Evolutionary conservation across 257 asterid species (phyloP), one percentile per base, ranked within the genome.

Genomic region (Fraxinus pennsylvanica): DNA sequence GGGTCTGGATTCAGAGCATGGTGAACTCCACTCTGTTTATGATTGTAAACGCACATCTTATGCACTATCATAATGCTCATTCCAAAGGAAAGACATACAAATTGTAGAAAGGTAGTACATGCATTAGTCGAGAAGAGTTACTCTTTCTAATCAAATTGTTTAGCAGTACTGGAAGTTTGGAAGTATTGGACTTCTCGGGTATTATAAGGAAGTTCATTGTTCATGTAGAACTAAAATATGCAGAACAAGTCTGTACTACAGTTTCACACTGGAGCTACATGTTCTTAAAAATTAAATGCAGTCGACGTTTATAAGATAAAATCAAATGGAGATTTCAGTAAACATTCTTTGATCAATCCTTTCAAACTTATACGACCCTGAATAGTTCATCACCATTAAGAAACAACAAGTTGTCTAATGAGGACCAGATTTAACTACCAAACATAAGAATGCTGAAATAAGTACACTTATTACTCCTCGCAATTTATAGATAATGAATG

Each of bases 1-100:
- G 87, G 87, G 32, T 84, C 87, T 9, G 87, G 87, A 41, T 84
- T 84, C 79, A 84, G 35, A 68, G 87, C 87, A 78, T 84, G 87
- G 59, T 84, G 87, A 76, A 84, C 83, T 78, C 87, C 87, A 72
- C 79, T 84, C 87, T 84, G 82, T 69, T 54, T 8, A 38, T 15
- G 35, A 69, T 57, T 19, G 29, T 19, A n/a, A 57, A 50, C 17
- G n/a, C 15, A 30, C 70, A 13, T 32, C 41, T 2, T 45, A 66
- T n/a, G 15, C 67, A 61, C 17, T 2, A 13, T 19, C 63, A 19
- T 19, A 41, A 1, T 19, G 25, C 63, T 54, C 19, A 0, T 54
- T 54, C 63, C 35, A 33, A 35, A 47, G 7, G 6, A 43, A 61
- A 29, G 9, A 25, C 54, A 13, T 45, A 17, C 1, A 47, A 29